Evolutionary conservation across 352 stramenopile species (phyloP).

Genomic region (Pythium grandisporangium): DNA sequence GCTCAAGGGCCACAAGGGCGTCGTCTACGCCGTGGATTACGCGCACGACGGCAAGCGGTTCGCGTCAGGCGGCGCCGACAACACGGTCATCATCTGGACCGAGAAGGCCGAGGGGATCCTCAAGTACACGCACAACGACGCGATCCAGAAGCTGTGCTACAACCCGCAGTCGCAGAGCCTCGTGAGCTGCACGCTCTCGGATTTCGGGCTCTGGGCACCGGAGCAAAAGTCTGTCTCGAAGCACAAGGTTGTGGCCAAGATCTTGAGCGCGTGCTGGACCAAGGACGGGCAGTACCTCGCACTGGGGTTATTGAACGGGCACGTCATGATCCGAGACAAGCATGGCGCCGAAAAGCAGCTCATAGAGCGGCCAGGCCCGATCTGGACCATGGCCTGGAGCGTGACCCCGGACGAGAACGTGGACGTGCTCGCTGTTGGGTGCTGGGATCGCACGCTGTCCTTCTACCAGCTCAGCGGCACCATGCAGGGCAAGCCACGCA

Average conservation of each 20-base stretch:
- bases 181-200: slow-evolving; percentile 87
- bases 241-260: slow-evolving; percentile 92
- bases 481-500: slow-evolving; percentile 80
- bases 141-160: slow-evolving; percentile 89
- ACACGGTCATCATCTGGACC: slow-evolving; percentile 96
- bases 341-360: slow-evolving; percentile 86
- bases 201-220: slow-evolving; percentile 92
- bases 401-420: slow-evolving; percentile 69
- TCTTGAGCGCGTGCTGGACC: slow-evolving; percentile 88
- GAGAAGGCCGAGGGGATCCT: slow-evolving; percentile 91
- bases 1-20: slow-evolving; percentile 87
- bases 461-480: slow-evolving; percentile 87
- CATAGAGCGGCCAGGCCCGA: slow-evolving; percentile 79
- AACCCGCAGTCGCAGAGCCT: slow-evolving; percentile 90
- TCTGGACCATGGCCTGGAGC: slow-evolving; percentile 86
- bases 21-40: slow-evolving; percentile 91
- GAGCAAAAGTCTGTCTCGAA: slow-evolving; percentile 93
- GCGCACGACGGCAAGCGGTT: slow-evolving; percentile 88
- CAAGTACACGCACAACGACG: slow-evolving; percentile 95
- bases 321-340: slow-evolving; percentile 89
- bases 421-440: slow-evolving; percentile 87
- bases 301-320: slow-evolving; percentile 87
- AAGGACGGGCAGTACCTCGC: slow-evolving; percentile 89
- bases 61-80: slow-evolving; percentile 89
- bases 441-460: slow-evolving; percentile 90